Conservation (phyloP, 2,329 filamentous ascomycete genomes). For the Cordyceps pruinosa region DNA sequence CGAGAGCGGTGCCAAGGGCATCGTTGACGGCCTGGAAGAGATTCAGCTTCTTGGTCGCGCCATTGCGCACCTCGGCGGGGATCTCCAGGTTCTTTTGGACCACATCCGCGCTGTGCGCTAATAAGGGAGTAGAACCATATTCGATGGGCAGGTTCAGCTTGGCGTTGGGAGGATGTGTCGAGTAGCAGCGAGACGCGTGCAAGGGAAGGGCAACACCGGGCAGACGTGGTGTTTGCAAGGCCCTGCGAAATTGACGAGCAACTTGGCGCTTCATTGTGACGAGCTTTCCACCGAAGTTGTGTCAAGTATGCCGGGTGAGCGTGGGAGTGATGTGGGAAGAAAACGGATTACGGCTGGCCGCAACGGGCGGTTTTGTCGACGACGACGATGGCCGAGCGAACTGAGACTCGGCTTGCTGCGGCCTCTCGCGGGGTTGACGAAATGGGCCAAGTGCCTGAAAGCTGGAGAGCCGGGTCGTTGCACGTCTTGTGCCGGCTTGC, state of each 20-base stretch:
- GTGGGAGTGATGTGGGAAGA: slow-evolving; percentile 9
- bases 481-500: slow-evolving; percentile 14
- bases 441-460: slow-evolving; percentile 2
- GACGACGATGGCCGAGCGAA: slow-evolving; percentile 1
- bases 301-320: slow-evolving; percentile 11
- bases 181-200: slow-evolving; percentile 34
- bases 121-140: slow-evolving; percentile 72
- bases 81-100: slow-evolving; percentile 69
- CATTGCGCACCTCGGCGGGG: slow-evolving; percentile 54
- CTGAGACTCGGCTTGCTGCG: slow-evolving; percentile 31
- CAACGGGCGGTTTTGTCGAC: slow-evolving; percentile 15
- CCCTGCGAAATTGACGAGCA: slow-evolving; percentile 25
- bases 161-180: slow-evolving; percentile 51
- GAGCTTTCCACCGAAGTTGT: neutral
- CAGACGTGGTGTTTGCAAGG: slow-evolving; percentile 17
- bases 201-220: slow-evolving; percentile 4
- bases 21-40: slow-evolving; percentile 92
- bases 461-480: neutral
- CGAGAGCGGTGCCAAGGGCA: slow-evolving; percentile 74
- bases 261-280: slow-evolving; percentile 28
- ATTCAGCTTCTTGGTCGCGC: slow-evolving; percentile 79
- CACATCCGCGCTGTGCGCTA: slow-evolving; percentile 70
- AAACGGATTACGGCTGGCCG: slow-evolving; percentile 7
- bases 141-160: slow-evolving; percentile 80
- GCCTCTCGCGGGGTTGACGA: slow-evolving; percentile 27